phyloP scores from a whole-genome alignment of 495 filamentous ascomycete genomes.

The Annulohypoxylon bovei region DNA sequence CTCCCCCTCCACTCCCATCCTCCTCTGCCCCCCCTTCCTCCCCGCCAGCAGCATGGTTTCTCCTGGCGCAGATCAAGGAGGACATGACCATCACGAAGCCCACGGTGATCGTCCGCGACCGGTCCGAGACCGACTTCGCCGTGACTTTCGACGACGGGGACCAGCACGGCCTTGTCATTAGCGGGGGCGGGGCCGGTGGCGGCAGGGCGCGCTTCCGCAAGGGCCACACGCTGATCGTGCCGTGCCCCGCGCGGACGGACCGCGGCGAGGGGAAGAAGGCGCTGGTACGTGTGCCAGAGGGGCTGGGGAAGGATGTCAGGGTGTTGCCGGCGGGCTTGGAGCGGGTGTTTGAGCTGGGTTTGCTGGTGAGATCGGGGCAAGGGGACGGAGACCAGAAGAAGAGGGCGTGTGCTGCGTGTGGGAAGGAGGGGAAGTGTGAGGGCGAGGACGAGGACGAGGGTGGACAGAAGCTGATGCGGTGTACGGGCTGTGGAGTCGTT shows the following conservation, averaged over 20 bases:
- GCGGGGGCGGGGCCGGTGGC: background rate
- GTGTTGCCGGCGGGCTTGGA: slow-evolving; percentile 46
- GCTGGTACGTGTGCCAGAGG: slow-evolving; percentile 45
- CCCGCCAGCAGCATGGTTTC: slow-evolving; percentile 38
- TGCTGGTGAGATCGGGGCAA: slow-evolving; percentile 29
- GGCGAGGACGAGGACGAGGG: background rate
- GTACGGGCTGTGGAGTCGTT: slow-evolving; percentile 53
- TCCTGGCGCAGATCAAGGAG: slow-evolving; percentile 55
- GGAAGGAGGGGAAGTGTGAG: slow-evolving; percentile 22
- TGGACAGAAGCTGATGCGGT: slow-evolving; percentile 43
- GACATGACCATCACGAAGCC: slow-evolving; percentile 62
- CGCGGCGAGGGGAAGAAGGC: slow-evolving; percentile 49
- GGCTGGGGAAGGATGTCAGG: slow-evolving; percentile 36
- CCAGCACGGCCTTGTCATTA: slow-evolving; percentile 19
- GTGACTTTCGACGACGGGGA: slow-evolving; percentile 50
- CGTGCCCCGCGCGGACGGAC: slow-evolving; percentile 43
- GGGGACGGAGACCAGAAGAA: slow-evolving; percentile 4
- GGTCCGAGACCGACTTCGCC: slow-evolving; percentile 46
- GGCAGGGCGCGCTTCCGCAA: slow-evolving; percentile 40
- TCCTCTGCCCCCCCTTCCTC: background rate
- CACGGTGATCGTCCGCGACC: slow-evolving; percentile 53
- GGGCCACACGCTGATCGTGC: slow-evolving; percentile 49
- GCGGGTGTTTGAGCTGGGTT: slow-evolving; percentile 46
- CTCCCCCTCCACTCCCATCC: background rate
- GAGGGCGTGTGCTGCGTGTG: slow-evolving; percentile 40